phyloP scores from a whole-genome alignment of 2,329 filamentous ascomycete genomes.

The Verticillium zaregamsianum region DNA sequence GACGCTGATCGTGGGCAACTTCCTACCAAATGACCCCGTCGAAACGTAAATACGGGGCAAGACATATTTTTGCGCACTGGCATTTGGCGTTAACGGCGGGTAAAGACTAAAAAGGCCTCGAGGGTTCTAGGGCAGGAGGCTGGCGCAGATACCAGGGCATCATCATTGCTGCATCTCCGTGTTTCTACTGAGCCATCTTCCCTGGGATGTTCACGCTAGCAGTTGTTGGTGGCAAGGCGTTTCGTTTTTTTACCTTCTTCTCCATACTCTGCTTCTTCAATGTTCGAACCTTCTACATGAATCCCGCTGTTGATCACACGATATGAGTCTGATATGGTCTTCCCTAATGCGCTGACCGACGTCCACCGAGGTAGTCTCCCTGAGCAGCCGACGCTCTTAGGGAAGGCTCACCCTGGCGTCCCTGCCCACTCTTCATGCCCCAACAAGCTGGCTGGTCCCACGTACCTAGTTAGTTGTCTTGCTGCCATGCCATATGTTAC shows the following conservation, averaged over 20 bases:
- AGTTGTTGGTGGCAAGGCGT: neutral
- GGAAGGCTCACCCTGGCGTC: no score
- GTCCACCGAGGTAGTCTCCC: no score
- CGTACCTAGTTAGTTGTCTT: no score
- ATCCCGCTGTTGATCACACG: no score
- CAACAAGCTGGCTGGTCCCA: no score
- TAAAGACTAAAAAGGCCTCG: conserved; percentile 1
- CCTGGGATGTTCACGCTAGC: neutral
- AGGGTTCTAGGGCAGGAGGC: neutral
- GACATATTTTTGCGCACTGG: conserved; percentile 29
- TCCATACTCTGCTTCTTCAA: no score
- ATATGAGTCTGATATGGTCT: no score
- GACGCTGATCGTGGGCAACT: conserved; percentile 93
- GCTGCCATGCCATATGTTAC: no score
- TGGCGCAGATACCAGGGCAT: conserved; percentile 12
- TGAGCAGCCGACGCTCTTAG: no score
- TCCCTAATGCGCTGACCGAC: no score
- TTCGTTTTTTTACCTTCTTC: neutral
- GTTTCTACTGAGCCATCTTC: neutral
- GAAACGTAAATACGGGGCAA: conserved; percentile 11
- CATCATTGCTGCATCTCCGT: neutral
- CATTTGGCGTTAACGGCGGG: conserved; percentile 6
- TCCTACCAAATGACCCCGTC: conserved; percentile 74
- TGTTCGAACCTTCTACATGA: no score
- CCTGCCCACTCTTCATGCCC: no score